Evolutionary conservation across 345 rosid genomes (phyloP).

Genomic region (Odontarrhena argentea): DNA sequence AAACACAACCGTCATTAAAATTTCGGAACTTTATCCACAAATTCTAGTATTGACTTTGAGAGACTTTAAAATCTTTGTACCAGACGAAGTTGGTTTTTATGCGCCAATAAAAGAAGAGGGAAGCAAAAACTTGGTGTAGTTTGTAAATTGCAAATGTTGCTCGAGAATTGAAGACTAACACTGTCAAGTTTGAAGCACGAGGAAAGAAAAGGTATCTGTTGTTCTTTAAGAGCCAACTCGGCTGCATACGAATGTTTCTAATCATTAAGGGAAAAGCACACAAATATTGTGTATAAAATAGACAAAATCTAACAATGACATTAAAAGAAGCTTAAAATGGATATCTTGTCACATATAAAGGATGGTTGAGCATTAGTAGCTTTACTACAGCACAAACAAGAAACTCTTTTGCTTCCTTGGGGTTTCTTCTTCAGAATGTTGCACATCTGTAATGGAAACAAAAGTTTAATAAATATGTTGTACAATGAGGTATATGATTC

Average conservation of each 20-base stretch:
- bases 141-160: too few relatives aligned
- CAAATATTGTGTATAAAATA: neutral
- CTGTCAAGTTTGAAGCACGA: neutral
- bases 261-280: conserved; percentile 50
- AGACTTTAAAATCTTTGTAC: too few relatives aligned
- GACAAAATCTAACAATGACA: neutral
- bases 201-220: conserved; percentile 19
- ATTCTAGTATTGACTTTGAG: too few relatives aligned
- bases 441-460: conserved; percentile 57
- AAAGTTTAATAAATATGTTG: neutral
- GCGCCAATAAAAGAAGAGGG: too few relatives aligned
- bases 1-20: too few relatives aligned
- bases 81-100: too few relatives aligned
- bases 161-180: too few relatives aligned
- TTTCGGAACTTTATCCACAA: too few relatives aligned
- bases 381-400: conserved; percentile 80
- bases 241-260: conserved; percentile 63
- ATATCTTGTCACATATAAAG: conserved; percentile 76
- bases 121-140: too few relatives aligned
- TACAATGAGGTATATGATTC: conserved; percentile 59
- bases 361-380: conserved; percentile 85
- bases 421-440: conserved; percentile 78
- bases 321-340: conserved; percentile 44
- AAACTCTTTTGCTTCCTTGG: conserved; percentile 79
- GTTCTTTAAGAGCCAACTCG: conserved; percentile 43